Evolutionary conservation across 73 alveolate genomes (phyloP).

Genomic region (Paramecium primaurelia): DNA sequence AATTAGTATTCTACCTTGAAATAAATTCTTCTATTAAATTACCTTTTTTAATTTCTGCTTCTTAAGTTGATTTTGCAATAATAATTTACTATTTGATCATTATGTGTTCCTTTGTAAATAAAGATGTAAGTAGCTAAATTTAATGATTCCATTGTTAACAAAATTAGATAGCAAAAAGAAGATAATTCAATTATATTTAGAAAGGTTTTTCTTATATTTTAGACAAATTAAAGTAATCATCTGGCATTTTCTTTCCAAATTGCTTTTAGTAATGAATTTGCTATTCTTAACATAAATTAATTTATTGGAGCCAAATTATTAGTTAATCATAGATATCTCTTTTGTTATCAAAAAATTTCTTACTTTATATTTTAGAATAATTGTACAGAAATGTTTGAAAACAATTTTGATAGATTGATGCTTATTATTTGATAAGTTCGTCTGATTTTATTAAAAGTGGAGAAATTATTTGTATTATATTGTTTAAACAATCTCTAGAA

Average conservation of each 20-base stretch:
- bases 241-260: background rate
- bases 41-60: background rate
- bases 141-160: background rate
- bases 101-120: background rate
- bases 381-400: background rate
- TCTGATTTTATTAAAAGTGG: background rate
- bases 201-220: background rate
- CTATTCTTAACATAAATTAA: background rate
- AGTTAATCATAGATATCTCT: background rate
- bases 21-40: background rate
- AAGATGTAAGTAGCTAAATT: background rate
- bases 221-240: background rate
- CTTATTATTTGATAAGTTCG: background rate
- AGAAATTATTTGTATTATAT: background rate
- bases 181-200: background rate
- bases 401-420: background rate
- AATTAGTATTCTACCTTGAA: background rate
- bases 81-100: background rate
- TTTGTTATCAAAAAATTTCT: background rate
- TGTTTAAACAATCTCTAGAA: background rate
- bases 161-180: background rate
- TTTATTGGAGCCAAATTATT: background rate
- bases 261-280: background rate
- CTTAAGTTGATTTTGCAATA: background rate
- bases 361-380: background rate